phyloP scores from a whole-genome alignment of 1,139 yeast genomes.

The Pichia sp. region DNA sequence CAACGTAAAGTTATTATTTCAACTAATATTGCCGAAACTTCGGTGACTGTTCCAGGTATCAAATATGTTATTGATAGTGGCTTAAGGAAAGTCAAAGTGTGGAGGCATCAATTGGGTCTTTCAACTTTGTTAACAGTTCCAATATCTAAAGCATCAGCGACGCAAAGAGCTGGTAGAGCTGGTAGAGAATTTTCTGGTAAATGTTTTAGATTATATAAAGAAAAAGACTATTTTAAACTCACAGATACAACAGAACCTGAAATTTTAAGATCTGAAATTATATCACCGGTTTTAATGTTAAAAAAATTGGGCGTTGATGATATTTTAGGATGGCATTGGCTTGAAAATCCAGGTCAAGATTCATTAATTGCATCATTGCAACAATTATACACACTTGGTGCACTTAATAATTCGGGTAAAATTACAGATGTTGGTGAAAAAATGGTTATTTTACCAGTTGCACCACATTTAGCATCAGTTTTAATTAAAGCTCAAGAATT shows the following conservation, averaged over 20 bases:
- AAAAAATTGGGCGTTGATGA: constrained; percentile 82
- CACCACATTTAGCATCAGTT: constrained; percentile 90
- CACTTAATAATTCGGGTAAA: constrained; percentile 67
- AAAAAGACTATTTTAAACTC: constrained; percentile 53
- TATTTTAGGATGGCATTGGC: constrained; percentile 83
- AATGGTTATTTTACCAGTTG: constrained; percentile 84
- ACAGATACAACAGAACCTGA: constrained; percentile 88
- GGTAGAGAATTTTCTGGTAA: constrained; percentile 96
- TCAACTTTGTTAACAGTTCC: constrained; percentile 89
- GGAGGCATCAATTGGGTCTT: constrained; percentile 88
- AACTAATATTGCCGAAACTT: constrained; percentile 95
- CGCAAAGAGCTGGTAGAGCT: constrained; percentile 96
- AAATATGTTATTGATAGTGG: constrained; percentile 92
- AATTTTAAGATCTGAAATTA: constrained; percentile 77
- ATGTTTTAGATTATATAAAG: constrained; percentile 78
- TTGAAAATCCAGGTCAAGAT: constrained; percentile 81
- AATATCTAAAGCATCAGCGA: constrained; percentile 89
- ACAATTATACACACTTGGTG: constrained; percentile 71
- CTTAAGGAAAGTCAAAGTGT: constrained; percentile 82
- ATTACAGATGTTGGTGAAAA: constrained; percentile 72
- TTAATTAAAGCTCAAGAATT: constrained; percentile 59
- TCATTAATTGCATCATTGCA: constrained; percentile 71
- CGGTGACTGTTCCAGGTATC: constrained; percentile 94
- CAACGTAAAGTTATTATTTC: constrained; percentile 82
- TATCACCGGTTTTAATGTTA: constrained; percentile 75